Evolutionary conservation across 768 basidiomycete genomes (phyloP).

Genomic region (Termitomyces sp.): DNA sequence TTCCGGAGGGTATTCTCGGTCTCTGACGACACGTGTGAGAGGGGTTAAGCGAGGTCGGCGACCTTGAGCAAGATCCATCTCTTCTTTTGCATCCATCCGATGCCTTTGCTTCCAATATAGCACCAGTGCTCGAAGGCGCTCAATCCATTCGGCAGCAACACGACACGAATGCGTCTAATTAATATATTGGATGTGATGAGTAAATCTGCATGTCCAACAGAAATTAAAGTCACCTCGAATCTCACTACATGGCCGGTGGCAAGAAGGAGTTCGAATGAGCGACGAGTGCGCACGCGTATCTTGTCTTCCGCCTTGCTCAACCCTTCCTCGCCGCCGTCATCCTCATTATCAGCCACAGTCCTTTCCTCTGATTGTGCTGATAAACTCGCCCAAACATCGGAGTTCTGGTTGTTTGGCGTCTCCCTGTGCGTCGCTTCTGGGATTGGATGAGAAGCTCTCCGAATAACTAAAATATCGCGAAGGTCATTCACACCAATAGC

Average conservation of each 20-base stretch:
- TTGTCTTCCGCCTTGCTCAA: slow-evolving; percentile 39
- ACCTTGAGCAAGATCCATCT: slow-evolving; percentile 73
- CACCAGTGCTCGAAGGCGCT: slow-evolving; percentile 61
- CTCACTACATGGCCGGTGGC: slow-evolving; percentile 62
- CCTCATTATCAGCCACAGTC: slow-evolving; percentile 50
- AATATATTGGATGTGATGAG: background rate
- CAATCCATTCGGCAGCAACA: slow-evolving; percentile 83
- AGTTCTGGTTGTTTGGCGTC: slow-evolving; percentile 22
- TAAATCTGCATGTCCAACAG: background rate
- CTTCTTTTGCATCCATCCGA: slow-evolving; percentile 66
- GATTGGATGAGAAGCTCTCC: slow-evolving; percentile 51
- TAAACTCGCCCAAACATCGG: slow-evolving; percentile 26
- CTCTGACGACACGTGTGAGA: slow-evolving; percentile 34
- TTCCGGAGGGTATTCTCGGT: slow-evolving; percentile 42
- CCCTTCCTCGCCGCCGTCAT: slow-evolving; percentile 60
- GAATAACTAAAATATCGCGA: slow-evolving; percentile 57
- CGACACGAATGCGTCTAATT: slow-evolving; percentile 62
- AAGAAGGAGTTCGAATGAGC: slow-evolving; percentile 76
- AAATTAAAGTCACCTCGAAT: slow-evolving; percentile 60
- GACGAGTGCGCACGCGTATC: slow-evolving; percentile 43
- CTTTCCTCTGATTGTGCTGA: slow-evolving; percentile 34
- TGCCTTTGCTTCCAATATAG: slow-evolving; percentile 80
- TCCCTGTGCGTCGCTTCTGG: slow-evolving; percentile 33
- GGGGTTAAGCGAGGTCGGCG: slow-evolving; percentile 59
- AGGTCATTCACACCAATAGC: slow-evolving; percentile 73